Base-by-base conservation (phyloP, 768 basidiomycete genomes). In the Tulasnella calospora region DNA sequence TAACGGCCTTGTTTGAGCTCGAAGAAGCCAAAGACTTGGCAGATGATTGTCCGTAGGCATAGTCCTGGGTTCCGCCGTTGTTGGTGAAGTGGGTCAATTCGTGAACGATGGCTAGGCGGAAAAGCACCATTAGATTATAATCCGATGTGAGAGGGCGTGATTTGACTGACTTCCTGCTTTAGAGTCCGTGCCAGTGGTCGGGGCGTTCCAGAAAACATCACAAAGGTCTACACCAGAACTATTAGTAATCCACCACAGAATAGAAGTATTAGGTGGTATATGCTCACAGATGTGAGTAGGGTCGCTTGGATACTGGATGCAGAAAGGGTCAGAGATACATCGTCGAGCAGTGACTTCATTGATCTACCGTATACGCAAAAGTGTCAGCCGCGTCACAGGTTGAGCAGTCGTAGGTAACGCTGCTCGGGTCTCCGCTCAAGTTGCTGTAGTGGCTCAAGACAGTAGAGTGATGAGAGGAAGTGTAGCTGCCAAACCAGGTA, bases 111-210 rank as follows among this genome's bases (percentile, higher is more conserved):
- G 80, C 79, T 30, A 33, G n/a, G 4, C n/a, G 41, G 23, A 4
- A 67, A 15, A 67, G 33, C 3, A 12, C 30, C 2, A 67, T 67
- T 67, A 27, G 61, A 30, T 30, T 30, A 13, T 67, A 67, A 6
- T 0, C 12, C 21, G 51, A 51, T 10, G 30, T 6, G 30, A 67
- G 9, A 27, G 9, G 27, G 61, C 8, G 33, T 27, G n/a, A 5
- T 51, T 51, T 51, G 61, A 15, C 44, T 74, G 19, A 47, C 44
- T 67, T 47, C 55, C 67, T 71, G 77, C 79, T 69, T 73, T 76
- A 55, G 80, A 80, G 46, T 80, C 80, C 17, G 79, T 80, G 30
- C 80, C 80, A 5, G 79, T 74, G 36, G 17, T 76, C 10, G 78
- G 78, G 77, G 78, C 78, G 36, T 46, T 36, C 78, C 78, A 79